A percentile compares a stretch with the other conserved stretches of the same genome.
Evolutionary conservation across 1,284 basidiomycete genomes (phyloP).

Genomic region (Sporisorium sorghi): DNA sequence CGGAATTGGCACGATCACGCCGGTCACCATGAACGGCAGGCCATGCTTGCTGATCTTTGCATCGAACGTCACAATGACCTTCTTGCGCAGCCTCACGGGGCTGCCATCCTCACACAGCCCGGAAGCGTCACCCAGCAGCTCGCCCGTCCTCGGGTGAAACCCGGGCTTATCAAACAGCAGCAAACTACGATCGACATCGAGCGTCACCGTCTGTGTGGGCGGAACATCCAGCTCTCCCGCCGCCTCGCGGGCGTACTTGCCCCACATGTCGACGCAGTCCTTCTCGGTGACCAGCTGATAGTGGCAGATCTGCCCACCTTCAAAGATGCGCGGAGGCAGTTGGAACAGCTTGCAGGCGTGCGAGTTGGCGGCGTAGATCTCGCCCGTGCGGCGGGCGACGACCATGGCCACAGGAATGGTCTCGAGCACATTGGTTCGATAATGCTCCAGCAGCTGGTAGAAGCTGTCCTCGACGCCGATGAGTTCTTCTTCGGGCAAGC

Average conservation of each 20-base stretch:
- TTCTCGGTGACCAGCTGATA: slow-evolving; percentile 40
- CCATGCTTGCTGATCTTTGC: slow-evolving; percentile 49
- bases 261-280: slow-evolving; percentile 45
- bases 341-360: slow-evolving; percentile 33
- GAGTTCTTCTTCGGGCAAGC: slow-evolving; percentile 41
- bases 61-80: slow-evolving; percentile 39
- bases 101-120: slow-evolving; percentile 29
- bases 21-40: slow-evolving; percentile 36
- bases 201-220: slow-evolving; percentile 13
- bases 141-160: slow-evolving; percentile 40
- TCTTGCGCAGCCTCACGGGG: slow-evolving; percentile 10
- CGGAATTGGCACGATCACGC: slow-evolving; percentile 25
- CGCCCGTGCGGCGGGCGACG: slow-evolving; percentile 40
- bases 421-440: slow-evolving; percentile 46
- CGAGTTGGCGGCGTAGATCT: slow-evolving; percentile 50
- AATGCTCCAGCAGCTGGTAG: slow-evolving; percentile 34
- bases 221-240: slow-evolving; percentile 13
- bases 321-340: slow-evolving; percentile 35
- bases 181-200: slow-evolving; percentile 43
- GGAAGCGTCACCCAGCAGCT: slow-evolving; percentile 25
- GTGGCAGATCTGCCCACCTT: slow-evolving; percentile 47
- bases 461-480: slow-evolving; percentile 43
- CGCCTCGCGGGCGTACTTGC: slow-evolving; percentile 28
- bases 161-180: slow-evolving; percentile 41
- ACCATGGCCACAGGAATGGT: slow-evolving; percentile 40